Evolutionary conservation across 192 early-diverging fungal species (phyloP), one percentile per base, ranked within the genome.

Genomic region (Coemansia sp.): DNA sequence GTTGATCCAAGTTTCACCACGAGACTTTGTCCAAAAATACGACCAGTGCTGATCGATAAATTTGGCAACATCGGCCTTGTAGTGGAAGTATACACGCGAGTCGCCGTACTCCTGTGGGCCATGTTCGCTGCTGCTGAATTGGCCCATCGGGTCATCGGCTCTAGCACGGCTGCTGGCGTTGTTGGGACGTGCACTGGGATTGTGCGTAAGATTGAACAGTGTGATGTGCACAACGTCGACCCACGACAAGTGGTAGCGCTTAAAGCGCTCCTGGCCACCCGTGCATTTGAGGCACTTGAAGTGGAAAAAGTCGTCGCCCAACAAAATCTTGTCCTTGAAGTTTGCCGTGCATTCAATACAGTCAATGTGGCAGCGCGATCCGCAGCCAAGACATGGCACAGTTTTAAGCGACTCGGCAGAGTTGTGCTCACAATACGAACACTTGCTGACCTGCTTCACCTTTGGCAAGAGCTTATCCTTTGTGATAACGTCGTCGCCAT

Each of bases 31-130:
- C 90, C 90, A 92, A 68, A 92, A 87, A 48, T 83, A 75, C 11
- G 72, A 62, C 90, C 90, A 92, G 75, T 90, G 80, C 64, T 82
- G 68, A 59, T 90, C 88, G 41, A 92, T 87, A 63, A 90, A 90
- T 31, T 74, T 72, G 34, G 82, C 82, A n/a, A 92, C 84, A 53
- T 90, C 87, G n/a, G 76, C 75, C 67, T 87, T 87, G 73, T 80
- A 87, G 69, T 82, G 86, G 70, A 84, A 84, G 69, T 84, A 84
- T 7, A 73, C 66, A 15, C 77, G 76, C 62, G 68, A 70, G 37
- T 84, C 82, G 41, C 77, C 72, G 61, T 84, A 84, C 64, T 84
- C 82, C 34, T 84, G 82, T 66, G 82, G 82, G 0, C 82, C 82
- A 25, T 80, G 77, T 58, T 84, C 82, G 68, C 68, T 68, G 62